Evolutionary conservation across 805 yeast species (phyloP).

Genomic region (Candida ipomoeae): DNA sequence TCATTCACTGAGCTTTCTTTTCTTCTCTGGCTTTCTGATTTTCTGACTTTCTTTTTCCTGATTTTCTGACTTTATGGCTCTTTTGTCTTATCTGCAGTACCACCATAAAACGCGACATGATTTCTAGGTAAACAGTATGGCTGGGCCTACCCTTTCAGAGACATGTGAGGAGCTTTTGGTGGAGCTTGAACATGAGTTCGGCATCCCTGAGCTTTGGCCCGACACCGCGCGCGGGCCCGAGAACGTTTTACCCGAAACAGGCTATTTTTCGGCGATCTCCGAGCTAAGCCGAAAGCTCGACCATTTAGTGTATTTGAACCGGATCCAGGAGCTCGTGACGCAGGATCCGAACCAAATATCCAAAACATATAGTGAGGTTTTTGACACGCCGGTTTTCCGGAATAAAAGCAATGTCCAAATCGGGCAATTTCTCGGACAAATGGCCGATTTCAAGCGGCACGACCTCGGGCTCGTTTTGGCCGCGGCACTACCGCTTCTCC

Average conservation of each 20-base stretch:
- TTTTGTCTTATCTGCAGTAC: too few species aligned
- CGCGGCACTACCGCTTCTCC: conserved; percentile 28
- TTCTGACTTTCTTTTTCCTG: too few species aligned
- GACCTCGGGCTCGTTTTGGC: conserved; percentile 25
- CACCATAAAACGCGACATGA: too few species aligned
- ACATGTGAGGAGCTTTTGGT: conserved; percentile 24
- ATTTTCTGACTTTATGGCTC: too few species aligned
- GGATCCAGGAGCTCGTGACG: conserved; percentile 19
- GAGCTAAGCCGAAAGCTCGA: conserved; percentile 28
- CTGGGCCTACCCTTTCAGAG: conserved; percentile 2
- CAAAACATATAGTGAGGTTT: conserved; percentile 14
- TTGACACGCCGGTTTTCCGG: conserved; percentile 4
- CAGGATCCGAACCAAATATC: conserved; percentile 16
- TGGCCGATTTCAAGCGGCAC: conserved; percentile 23
- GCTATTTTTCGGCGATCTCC: conserved; percentile 8
- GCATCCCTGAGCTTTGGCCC: conserved; percentile 26
- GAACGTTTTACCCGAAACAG: not conserved
- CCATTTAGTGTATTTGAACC: conserved; percentile 27
- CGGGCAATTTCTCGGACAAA: conserved; percentile 17
- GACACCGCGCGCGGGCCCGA: conserved; percentile 6
- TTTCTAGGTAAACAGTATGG: not conserved
- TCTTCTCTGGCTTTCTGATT: too few species aligned
- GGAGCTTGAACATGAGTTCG: conserved; percentile 30
- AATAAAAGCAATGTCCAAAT: conserved; percentile 12
- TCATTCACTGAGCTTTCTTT: too few species aligned